Conservation (phyloP, 2,329 filamentous ascomycete genomes). For the Pyricularia sp. region DNA sequence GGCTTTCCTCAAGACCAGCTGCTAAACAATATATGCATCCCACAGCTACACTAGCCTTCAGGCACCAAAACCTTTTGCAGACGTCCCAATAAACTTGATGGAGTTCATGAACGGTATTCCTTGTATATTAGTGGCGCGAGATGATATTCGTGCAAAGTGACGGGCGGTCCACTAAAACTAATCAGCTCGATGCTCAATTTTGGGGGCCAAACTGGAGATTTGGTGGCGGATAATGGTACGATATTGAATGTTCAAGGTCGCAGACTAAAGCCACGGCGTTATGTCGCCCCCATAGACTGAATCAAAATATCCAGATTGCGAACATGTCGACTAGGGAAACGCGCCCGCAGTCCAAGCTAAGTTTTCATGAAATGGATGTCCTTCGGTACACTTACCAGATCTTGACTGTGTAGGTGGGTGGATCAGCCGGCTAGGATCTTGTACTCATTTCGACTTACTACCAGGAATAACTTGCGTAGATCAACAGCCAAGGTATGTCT, state of each 20-base stretch:
- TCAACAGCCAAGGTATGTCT: too few species aligned
- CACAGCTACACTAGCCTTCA: background rate
- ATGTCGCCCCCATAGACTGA: background rate
- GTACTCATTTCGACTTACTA: background rate
- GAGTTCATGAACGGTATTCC: background rate
- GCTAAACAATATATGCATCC: background rate
- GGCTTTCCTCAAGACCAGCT: background rate
- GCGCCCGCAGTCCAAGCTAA: background rate
- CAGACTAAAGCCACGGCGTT: background rate
- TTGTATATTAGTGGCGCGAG: background rate
- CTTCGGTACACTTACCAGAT: background rate
- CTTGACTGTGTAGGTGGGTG: background rate
- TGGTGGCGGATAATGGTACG: background rate
- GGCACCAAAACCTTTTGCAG: background rate
- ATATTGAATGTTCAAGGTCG: background rate
- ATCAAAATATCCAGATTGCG: background rate
- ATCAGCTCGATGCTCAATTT: background rate
- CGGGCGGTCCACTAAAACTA: background rate
- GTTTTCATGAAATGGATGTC: background rate
- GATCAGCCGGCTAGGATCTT: background rate
- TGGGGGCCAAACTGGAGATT: background rate
- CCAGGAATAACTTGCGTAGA: too few species aligned
- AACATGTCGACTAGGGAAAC: background rate
- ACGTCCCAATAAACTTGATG: background rate
- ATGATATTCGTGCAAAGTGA: background rate